Evolutionary conservation across 768 basidiomycete genomes (phyloP).

Genomic region (Serendipita vermifera): DNA sequence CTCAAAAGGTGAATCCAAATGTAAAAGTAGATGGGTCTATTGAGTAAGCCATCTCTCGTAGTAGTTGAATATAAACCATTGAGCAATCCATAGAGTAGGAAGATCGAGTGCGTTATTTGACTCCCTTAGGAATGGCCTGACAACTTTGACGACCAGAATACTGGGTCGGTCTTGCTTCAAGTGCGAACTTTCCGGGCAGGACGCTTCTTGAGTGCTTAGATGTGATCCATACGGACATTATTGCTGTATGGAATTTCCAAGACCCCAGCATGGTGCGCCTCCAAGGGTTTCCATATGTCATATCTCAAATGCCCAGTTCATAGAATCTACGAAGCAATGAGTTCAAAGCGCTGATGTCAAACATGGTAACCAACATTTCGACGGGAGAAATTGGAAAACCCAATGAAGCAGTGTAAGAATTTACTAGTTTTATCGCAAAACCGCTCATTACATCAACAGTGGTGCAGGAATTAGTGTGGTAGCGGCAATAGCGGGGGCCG

Average conservation of each 20-base stretch:
- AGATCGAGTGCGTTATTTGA: neutral
- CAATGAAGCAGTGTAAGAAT: no score
- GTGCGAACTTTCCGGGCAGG: neutral
- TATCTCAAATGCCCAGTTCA: no score
- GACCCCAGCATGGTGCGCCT: neutral
- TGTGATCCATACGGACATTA: neutral
- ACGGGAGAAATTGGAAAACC: no score
- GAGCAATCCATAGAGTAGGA: neutral
- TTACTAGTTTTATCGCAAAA: no score
- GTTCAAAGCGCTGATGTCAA: no score
- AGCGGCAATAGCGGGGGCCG: neutral
- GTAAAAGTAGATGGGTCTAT: neutral
- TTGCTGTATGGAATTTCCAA: neutral
- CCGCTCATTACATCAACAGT: no score
- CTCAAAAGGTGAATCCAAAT: neutral
- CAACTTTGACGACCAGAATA: neutral
- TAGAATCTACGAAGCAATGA: no score
- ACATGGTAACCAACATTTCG: no score
- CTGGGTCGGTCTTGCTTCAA: neutral
- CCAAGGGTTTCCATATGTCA: no score
- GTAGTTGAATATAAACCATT: neutral
- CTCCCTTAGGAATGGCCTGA: neutral
- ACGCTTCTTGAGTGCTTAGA: neutral
- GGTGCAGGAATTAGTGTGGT: neutral
- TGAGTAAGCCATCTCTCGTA: neutral